A percentile compares a stretch with the other conserved stretches of the same genome.
Evolutionary conservation across 2,329 filamentous ascomycete genomes (phyloP).

Genomic region (Penicillium sclerotiorum): DNA sequence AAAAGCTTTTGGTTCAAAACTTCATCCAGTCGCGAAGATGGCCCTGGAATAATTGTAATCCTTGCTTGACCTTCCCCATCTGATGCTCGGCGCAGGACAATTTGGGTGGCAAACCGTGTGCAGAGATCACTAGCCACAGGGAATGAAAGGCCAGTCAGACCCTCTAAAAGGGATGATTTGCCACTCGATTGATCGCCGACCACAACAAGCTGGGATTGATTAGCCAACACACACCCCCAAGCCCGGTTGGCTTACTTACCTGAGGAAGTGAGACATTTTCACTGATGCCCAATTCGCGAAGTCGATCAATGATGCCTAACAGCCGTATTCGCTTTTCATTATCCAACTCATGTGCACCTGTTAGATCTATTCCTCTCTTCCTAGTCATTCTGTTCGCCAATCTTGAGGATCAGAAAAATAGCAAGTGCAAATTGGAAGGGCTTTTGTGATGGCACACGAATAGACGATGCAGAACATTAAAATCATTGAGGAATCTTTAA

Average conservation of each 20-base stretch:
- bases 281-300: conserved; percentile 31
- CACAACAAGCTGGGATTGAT: conserved; percentile 30
- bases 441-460: background rate
- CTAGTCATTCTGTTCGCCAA: background rate
- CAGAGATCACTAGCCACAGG: conserved; percentile 33
- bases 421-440: background rate
- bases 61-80: conserved; percentile 18
- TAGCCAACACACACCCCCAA: background rate
- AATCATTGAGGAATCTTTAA: background rate
- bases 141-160: conserved; percentile 33
- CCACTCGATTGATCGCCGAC: conserved; percentile 39
- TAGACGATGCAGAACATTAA: background rate
- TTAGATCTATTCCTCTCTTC: background rate
- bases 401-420: background rate
- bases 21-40: conserved; percentile 19
- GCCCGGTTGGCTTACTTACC: conserved; percentile 18
- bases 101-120: conserved; percentile 33
- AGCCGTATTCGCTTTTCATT: conserved; percentile 3
- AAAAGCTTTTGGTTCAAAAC: conserved; percentile 16
- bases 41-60: conserved; percentile 38
- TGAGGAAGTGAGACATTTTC: conserved; percentile 34
- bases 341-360: background rate
- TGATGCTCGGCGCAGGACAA: conserved; percentile 28
- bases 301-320: conserved; percentile 24
- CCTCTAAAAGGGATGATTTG: conserved; percentile 37